phyloP scores from a whole-genome alignment of 2,329 filamentous ascomycete species.

The Dactylellina cionopaga region DNA sequence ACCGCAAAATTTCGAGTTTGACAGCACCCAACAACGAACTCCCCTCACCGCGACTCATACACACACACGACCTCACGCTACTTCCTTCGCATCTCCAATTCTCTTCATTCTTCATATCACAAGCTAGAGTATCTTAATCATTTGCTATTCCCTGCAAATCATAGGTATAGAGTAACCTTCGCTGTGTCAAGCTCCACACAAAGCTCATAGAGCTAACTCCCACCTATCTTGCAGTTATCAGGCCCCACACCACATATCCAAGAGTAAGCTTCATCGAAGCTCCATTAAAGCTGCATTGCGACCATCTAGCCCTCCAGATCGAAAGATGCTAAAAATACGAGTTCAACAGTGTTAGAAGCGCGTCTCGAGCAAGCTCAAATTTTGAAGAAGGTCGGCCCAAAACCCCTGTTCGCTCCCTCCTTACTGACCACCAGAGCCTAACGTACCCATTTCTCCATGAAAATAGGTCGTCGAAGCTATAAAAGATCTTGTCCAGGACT shows the following conservation, averaged over 20 bases:
- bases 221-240: background rate
- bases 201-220: constrained; percentile 9
- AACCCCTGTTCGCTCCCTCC: background rate
- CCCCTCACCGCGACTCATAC: constrained; percentile 2
- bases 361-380: constrained; percentile 91
- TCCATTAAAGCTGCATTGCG: constrained; percentile 3
- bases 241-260: constrained; percentile 18
- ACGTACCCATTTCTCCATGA: no score
- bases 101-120: background rate
- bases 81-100: constrained; percentile 12
- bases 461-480: constrained; percentile 99
- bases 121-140: background rate
- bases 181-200: no score
- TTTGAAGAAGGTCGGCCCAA: constrained; percentile 82
- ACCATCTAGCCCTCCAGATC: background rate
- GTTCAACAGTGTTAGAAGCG: constrained; percentile 85
- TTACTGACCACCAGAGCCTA: no score
- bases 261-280: constrained; percentile 42
- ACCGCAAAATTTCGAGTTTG: constrained; percentile 43
- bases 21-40: constrained; percentile 23
- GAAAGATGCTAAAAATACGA: constrained; percentile 15
- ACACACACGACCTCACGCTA: constrained; percentile 39
- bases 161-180: no score
- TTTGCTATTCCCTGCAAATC: background rate
- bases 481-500: constrained; percentile 99